Evolutionary conservation across 371 early-diverging fungal species (phyloP).

Genomic region (Circinella umbellata): DNA sequence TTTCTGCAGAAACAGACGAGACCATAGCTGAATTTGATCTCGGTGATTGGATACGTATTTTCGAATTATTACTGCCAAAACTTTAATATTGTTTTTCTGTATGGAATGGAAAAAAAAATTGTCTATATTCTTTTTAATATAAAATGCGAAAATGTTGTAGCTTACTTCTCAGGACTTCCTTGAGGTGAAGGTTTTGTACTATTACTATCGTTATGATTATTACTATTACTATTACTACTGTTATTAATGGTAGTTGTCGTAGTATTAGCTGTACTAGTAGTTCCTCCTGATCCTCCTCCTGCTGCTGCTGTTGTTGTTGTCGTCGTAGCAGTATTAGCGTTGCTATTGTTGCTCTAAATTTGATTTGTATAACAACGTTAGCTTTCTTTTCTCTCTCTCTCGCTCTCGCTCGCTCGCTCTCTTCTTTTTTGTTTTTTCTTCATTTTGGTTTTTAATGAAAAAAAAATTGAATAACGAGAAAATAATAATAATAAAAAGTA

Average conservation of each 20-base stretch:
- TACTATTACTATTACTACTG: background rate
- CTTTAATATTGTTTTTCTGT: background rate
- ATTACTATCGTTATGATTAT: background rate
- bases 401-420: too few species aligned
- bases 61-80: conserved; percentile 43
- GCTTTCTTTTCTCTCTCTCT: background rate
- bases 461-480: background rate
- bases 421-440: too few species aligned
- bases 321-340: background rate
- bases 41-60: conserved; percentile 67
- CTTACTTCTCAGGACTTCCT: conserved; percentile 66
- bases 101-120: background rate
- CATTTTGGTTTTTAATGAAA: background rate
- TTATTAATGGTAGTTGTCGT: background rate
- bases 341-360: conserved; percentile 17
- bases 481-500: conserved; percentile 29
- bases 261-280: background rate
- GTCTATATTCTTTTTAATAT: conserved; percentile 1
- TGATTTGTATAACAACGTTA: conserved; percentile 11
- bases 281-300: too few species aligned
- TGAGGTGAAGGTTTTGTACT: conserved; percentile 31
- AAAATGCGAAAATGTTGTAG: background rate
- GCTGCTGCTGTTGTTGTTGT: background rate
- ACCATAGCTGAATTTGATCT: conserved; percentile 42
- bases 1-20: conserved; percentile 60